phyloP scores from a whole-genome alignment of 192 early-diverging fungal species.

The Dissophora globulifera region DNA sequence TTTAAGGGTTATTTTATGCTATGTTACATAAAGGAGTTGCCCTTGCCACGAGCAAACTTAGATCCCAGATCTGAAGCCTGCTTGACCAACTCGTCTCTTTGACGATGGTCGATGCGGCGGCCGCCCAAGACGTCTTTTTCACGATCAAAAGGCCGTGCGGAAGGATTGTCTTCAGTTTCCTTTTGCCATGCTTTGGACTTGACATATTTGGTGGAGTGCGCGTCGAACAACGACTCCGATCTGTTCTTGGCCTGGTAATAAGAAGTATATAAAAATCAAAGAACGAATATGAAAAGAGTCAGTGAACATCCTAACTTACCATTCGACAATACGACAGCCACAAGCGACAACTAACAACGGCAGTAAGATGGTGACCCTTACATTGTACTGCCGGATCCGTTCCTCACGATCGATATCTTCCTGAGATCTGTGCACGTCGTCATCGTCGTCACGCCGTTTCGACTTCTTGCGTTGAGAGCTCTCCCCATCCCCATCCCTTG shows the following conservation, averaged over 20 bases:
- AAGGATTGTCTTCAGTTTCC: constrained; percentile 54
- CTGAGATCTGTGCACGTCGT: neutral
- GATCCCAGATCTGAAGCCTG: constrained; percentile 54
- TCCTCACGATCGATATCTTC: constrained; percentile 41
- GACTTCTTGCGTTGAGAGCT: constrained; percentile 18
- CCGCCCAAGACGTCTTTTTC: constrained; percentile 64
- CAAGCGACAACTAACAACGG: no score
- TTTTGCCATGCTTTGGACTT: constrained; percentile 55
- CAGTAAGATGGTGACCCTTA: constrained; percentile 10
- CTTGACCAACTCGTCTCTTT: constrained; percentile 58
- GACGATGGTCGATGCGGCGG: constrained; percentile 58
- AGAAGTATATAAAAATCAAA: no score
- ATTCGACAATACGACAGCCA: no score
- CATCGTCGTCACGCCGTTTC: constrained; percentile 36
- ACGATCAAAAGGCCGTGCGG: constrained; percentile 65
- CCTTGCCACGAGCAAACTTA: constrained; percentile 64
- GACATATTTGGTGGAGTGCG: constrained; percentile 52
- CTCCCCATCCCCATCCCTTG: constrained; percentile 21
- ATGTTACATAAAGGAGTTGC: constrained; percentile 53
- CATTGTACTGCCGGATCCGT: constrained; percentile 41
- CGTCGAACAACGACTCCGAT: constrained; percentile 56
- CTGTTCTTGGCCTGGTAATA: constrained; percentile 60
- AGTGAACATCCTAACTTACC: no score
- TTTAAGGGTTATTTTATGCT: neutral
- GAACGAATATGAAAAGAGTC: no score